Conservation (phyloP, 495 filamentous ascomycete genomes). For the Neurospora sp. region DNA sequence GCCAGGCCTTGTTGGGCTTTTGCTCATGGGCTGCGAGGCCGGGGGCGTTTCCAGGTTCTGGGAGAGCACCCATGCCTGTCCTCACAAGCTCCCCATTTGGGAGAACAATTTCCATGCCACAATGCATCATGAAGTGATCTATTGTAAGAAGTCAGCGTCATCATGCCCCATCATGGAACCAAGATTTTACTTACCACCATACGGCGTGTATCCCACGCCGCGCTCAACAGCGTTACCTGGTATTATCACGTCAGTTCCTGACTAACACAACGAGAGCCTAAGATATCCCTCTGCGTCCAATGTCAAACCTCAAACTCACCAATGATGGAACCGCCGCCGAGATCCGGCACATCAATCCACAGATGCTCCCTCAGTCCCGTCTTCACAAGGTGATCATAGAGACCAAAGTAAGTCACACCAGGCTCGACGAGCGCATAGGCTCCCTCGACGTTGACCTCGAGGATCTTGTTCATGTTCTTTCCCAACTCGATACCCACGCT, state of each 20-base stretch:
- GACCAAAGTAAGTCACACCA: conserved; percentile 44
- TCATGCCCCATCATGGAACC: neutral
- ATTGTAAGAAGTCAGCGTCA: neutral
- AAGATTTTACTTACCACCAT: neutral
- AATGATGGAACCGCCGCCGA: conserved; percentile 38
- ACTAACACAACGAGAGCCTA: neutral
- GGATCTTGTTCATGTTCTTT: conserved; percentile 42
- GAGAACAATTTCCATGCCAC: conserved; percentile 47
- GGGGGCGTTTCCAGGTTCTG: conserved; percentile 9
- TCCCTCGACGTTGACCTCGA: conserved; percentile 43
- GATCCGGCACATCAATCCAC: conserved; percentile 45
- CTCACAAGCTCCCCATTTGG: conserved; percentile 44
- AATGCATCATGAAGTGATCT: conserved; percentile 46
- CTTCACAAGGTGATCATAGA: conserved; percentile 42
- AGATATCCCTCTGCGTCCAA: neutral
- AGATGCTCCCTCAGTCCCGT: conserved; percentile 22
- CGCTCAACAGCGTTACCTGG: conserved; percentile 42
- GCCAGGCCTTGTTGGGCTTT: conserved; percentile 31
- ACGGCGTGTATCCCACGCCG: conserved; percentile 47
- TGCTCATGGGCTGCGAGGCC: conserved; percentile 26
- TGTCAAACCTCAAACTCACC: neutral
- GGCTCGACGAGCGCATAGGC: conserved; percentile 47
- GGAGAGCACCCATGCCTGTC: conserved; percentile 50
- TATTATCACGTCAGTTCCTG: neutral
- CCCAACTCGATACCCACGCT: conserved; percentile 45